phyloP scores from a whole-genome alignment of 495 filamentous ascomycete genomes.

The Chaetomidium leptoderma region DNA sequence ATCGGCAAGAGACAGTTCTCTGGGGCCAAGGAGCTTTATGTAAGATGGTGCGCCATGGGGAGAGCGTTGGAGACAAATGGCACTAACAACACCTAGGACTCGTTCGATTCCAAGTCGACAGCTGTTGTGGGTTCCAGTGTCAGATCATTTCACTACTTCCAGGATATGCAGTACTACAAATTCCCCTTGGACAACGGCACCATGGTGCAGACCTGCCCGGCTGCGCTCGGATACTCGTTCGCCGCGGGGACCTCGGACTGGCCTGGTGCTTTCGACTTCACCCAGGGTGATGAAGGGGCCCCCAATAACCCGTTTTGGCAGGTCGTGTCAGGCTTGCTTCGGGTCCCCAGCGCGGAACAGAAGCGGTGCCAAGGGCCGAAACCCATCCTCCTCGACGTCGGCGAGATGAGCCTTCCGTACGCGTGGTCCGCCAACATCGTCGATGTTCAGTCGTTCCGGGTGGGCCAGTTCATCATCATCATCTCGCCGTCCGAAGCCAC shows the following conservation, averaged over 20 bases:
- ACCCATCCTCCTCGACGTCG: slow-evolving; percentile 84
- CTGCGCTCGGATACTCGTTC: slow-evolving; percentile 89
- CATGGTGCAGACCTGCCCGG: slow-evolving; percentile 72
- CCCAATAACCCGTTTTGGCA: slow-evolving; percentile 79
- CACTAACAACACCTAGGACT: slow-evolving; percentile 29
- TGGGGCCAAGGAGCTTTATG: slow-evolving; percentile 60
- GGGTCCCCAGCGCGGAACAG: slow-evolving; percentile 66
- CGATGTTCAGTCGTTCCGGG: slow-evolving; percentile 84
- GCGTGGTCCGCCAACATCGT: slow-evolving; percentile 88
- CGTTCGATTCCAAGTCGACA: slow-evolving; percentile 41
- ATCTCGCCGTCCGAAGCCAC: slow-evolving; percentile 83
- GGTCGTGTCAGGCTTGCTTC: slow-evolving; percentile 67
- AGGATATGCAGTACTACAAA: slow-evolving; percentile 55
- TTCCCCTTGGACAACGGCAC: slow-evolving; percentile 76
- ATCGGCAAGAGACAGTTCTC: slow-evolving; percentile 64
- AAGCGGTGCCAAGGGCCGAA: slow-evolving; percentile 76
- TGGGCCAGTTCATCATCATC: slow-evolving; percentile 85
- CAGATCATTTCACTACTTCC: slow-evolving; percentile 62
- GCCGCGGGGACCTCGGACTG: slow-evolving; percentile 92
- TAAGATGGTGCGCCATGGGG: too few species aligned
- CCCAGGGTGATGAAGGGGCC: slow-evolving; percentile 68
- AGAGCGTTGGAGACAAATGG: too few species aligned
- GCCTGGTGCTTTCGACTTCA: slow-evolving; percentile 90
- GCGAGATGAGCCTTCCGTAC: slow-evolving; percentile 72
- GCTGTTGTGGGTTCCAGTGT: slow-evolving; percentile 49